Evolutionary conservation across 306 rosid species (phyloP).

Genomic region (Senna siamea): DNA sequence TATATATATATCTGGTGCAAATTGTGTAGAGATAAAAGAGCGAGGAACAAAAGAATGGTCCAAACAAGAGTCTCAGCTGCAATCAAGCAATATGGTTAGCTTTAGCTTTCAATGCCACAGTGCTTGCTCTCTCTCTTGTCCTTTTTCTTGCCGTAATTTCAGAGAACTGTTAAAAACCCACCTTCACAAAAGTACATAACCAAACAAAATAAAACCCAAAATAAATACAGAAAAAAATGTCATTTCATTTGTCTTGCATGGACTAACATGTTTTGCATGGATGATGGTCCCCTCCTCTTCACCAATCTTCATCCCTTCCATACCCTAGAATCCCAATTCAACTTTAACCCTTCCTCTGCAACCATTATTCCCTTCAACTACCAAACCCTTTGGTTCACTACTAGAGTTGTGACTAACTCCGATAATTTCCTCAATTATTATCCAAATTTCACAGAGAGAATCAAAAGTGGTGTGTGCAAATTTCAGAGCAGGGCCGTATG

Average conservation of each 20-base stretch:
- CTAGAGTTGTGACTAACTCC: not conserved
- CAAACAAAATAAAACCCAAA: not conserved
- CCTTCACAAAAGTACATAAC: slow-evolving; percentile 15
- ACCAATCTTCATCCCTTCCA: not conserved
- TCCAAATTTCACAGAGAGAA: slow-evolving; percentile 21
- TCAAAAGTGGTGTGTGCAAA: slow-evolving; percentile 36
- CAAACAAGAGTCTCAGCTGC: not conserved
- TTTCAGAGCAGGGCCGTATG: slow-evolving; percentile 44
- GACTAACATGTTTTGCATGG: slow-evolving; percentile 47
- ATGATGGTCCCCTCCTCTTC: slow-evolving; percentile 6
- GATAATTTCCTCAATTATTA: not conserved
- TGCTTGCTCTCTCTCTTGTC: slow-evolving; percentile 5
- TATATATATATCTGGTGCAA: no score
- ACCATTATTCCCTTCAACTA: slow-evolving; percentile 34
- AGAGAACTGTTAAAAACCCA: slow-evolving; percentile 35
- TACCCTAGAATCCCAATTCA: slow-evolving; percentile 24
- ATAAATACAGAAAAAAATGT: not conserved
- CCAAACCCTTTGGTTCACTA: slow-evolving; percentile 8
- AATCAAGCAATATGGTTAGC: slow-evolving; percentile 1
- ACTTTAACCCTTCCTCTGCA: slow-evolving; percentile 34
- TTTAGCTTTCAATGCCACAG: slow-evolving; percentile 7
- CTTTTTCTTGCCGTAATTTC: slow-evolving; percentile 21
- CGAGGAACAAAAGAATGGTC: not conserved
- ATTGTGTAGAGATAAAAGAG: not conserved
- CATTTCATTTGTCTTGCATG: slow-evolving; percentile 46